Conservation (phyloP, 2,329 filamentous ascomycete genomes). For the Zymoseptoria ardabiliae region DNA sequence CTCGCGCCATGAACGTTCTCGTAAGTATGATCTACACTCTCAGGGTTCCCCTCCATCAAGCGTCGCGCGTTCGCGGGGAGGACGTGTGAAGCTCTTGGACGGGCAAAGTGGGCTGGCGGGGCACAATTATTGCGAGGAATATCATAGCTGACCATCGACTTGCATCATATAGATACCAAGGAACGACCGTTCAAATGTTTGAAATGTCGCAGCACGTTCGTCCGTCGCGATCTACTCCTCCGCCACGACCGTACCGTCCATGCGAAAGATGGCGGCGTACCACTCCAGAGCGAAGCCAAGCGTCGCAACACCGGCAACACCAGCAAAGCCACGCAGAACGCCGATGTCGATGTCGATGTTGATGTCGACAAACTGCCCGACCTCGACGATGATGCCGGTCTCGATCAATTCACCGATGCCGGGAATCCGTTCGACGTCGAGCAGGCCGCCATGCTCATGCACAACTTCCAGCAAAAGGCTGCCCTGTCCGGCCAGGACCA, state of each 20-base stretch:
- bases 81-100: constrained; percentile 9
- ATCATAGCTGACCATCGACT: background rate
- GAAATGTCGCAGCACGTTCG: constrained; percentile 97
- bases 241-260: constrained; percentile 97
- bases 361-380: constrained; percentile 57
- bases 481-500: constrained; percentile 65
- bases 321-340: constrained; percentile 24
- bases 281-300: constrained; percentile 90
- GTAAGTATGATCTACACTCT: constrained; percentile 58
- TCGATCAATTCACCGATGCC: constrained; percentile 89
- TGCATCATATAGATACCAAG: constrained; percentile 69
- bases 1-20: constrained; percentile 92
- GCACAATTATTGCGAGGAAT: constrained; percentile 2
- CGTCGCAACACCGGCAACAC: constrained; percentile 48
- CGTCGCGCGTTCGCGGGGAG: constrained; percentile 10
- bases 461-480: constrained; percentile 88
- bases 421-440: constrained; percentile 93
- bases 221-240: constrained; percentile 89
- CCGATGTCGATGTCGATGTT: constrained; percentile 52
- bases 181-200: constrained; percentile 97
- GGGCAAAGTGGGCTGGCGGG: constrained; percentile 21
- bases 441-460: constrained; percentile 96
- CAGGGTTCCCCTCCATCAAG: background rate
- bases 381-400: constrained; percentile 62
- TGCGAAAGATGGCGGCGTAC: constrained; percentile 92